These are phyloP conservation scores for Blakeslea trispora DNA, from an alignment of 371 early-diverging fungal genomes.

Conservation along the genomic window DNA sequence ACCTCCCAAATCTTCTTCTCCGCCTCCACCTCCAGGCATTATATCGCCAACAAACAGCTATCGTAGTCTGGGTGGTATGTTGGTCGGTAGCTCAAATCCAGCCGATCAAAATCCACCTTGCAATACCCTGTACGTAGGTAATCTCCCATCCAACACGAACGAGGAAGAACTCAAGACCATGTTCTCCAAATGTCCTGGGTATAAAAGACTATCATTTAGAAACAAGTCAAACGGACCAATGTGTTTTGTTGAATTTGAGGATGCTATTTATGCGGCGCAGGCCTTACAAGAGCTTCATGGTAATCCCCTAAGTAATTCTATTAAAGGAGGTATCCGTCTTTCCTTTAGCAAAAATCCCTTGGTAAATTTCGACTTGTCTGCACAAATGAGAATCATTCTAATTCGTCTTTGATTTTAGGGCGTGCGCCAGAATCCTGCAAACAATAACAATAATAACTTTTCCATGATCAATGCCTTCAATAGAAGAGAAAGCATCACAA, in stretches of 20 bases:
- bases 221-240: slow-evolving; percentile 83
- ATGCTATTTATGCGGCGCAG: slow-evolving; percentile 80
- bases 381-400: neutral
- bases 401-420: slow-evolving; percentile 13
- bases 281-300: slow-evolving; percentile 85
- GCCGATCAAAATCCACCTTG: slow-evolving; percentile 93
- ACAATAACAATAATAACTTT: slow-evolving; percentile 12
- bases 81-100: slow-evolving; percentile 50
- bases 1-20: slow-evolving; percentile 26
- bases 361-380: slow-evolving; percentile 13
- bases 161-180: slow-evolving; percentile 81
- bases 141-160: slow-evolving; percentile 75
- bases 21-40: slow-evolving; percentile 37
- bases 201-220: slow-evolving; percentile 81
- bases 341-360: slow-evolving; percentile 93
- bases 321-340: slow-evolving; percentile 88
- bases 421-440: slow-evolving; percentile 23
- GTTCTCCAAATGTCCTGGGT: slow-evolving; percentile 77
- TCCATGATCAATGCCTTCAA: slow-evolving; percentile 18
- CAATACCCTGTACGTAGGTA: slow-evolving; percentile 92
- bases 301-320: slow-evolving; percentile 71
- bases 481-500: slow-evolving; percentile 30
- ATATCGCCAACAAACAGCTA: slow-evolving; percentile 24
- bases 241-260: slow-evolving; percentile 91
- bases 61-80: slow-evolving; percentile 25